Evolutionary conservation across 345 rosid species (phyloP).

Genomic region (Gossypium bickii): DNA sequence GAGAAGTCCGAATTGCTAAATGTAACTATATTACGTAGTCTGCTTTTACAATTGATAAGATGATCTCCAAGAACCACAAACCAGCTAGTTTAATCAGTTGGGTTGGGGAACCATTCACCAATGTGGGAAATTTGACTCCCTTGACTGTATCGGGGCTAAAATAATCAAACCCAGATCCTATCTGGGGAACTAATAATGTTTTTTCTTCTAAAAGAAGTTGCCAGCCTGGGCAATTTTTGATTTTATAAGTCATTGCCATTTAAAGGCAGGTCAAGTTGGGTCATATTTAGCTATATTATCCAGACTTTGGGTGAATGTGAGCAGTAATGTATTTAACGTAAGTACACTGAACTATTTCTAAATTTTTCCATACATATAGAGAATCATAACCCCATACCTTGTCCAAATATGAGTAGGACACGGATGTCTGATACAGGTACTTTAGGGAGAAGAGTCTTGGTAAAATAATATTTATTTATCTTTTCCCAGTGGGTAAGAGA

Average conservation of each 20-base stretch:
- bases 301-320: neutral
- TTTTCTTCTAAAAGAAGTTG: neutral
- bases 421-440: neutral
- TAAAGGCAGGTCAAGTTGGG: neutral
- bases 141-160: neutral
- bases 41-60: neutral
- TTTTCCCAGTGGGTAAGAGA: neutral
- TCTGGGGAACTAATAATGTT: neutral
- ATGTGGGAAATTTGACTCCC: neutral
- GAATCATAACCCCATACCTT: neutral
- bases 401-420: neutral
- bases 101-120: neutral
- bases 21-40: constrained; percentile 2
- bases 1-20: constrained; percentile 3
- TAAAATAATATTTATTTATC: neutral
- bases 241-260: neutral
- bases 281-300: neutral
- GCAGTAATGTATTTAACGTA: too few species aligned
- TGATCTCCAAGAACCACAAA: neutral
- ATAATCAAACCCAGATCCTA: neutral
- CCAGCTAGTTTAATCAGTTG: neutral
- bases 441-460: neutral
- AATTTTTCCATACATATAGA: neutral
- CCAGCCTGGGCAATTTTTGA: neutral
- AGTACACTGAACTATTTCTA: too few species aligned